Evolutionary conservation across 176 grass and related monocot species (phyloP).

Genomic region (Musa schizocarpa): DNA sequence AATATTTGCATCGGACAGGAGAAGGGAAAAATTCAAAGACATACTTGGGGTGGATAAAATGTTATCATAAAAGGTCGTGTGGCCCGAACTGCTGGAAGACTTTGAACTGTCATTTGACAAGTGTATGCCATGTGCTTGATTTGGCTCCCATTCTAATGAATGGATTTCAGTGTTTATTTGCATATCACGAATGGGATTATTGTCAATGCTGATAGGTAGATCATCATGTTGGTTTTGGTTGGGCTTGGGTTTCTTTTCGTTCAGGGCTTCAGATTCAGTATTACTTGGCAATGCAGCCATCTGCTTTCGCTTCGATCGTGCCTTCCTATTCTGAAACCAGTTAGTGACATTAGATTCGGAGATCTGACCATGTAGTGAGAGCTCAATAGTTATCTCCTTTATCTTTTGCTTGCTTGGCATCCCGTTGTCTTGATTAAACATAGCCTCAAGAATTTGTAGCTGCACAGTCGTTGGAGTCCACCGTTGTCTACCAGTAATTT

Average conservation of each 20-base stretch:
- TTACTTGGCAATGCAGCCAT: not conserved
- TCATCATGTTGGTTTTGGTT: not conserved
- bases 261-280: not conserved
- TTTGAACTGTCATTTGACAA: not conserved
- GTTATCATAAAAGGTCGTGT: not conserved
- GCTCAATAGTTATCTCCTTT: slow-evolving; percentile 5
- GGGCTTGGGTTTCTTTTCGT: not conserved
- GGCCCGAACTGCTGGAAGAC: not conserved
- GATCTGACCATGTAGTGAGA: slow-evolving; percentile 6
- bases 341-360: slow-evolving; percentile 13
- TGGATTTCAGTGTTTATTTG: not conserved
- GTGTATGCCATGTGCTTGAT: not conserved
- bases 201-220: not conserved
- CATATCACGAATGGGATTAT: not conserved
- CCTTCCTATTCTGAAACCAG: slow-evolving; percentile 19
- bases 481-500: slow-evolving; percentile 2
- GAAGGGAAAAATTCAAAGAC: not conserved
- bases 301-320: slow-evolving; percentile 8
- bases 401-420: slow-evolving; percentile 15
- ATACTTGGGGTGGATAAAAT: slow-evolving; percentile 52
- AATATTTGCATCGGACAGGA: not conserved
- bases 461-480: slow-evolving; percentile 9
- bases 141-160: not conserved
- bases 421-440: slow-evolving; percentile 10
- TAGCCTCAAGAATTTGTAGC: slow-evolving; percentile 14